Base-by-base conservation (phyloP, 352 stramenopile species). In the Thraustotheca clavata region DNA sequence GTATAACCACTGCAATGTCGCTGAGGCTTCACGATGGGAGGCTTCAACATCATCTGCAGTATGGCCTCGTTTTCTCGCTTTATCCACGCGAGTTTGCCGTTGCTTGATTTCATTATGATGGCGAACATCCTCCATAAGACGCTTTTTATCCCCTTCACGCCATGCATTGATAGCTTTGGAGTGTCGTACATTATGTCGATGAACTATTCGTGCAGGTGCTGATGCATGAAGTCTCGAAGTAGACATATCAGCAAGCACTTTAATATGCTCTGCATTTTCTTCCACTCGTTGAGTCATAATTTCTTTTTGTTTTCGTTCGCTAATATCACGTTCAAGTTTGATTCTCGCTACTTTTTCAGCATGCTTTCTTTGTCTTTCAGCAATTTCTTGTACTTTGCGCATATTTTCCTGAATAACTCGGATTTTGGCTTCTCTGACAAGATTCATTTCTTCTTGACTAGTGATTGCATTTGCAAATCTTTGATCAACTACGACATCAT, bases 361-460 rank as follows among this genome's bases (percentile, higher is more conserved):
- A 26, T 65, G 57, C 7, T 12, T 26, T 12, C 57, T 40, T 32
- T 65, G 57, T 16, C 38, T 40, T 5, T 38, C 12, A 4, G 57
- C 57, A 7, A 65, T 65, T 1, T 55, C 57, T 22, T 65, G 57
- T 14, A 65, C 47, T 26, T 65, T 65, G 24, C n/a, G 4, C 57
- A 65, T 55, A 34, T 65, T 65, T 33, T 65, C 57, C 16, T 46
- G 57, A 18, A 49, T 43, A 18, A 65, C 26, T 16, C 57, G 40
- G 22, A 57, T 46, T 11, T 46, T 40, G 18, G 34, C 57, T 14
- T 7, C 31, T 9, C 57, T 40, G 22, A 32, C 32, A 12, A 26
- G 35, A 8, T 29, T 18, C 26, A 54, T 43, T 35, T 65, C 24
- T 7, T 38, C 41, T 11, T 50, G 27, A 14, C n/a, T 43, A 3